phyloP scores from a whole-genome alignment of 306 rosid genomes.

The Myrica gale region DNA sequence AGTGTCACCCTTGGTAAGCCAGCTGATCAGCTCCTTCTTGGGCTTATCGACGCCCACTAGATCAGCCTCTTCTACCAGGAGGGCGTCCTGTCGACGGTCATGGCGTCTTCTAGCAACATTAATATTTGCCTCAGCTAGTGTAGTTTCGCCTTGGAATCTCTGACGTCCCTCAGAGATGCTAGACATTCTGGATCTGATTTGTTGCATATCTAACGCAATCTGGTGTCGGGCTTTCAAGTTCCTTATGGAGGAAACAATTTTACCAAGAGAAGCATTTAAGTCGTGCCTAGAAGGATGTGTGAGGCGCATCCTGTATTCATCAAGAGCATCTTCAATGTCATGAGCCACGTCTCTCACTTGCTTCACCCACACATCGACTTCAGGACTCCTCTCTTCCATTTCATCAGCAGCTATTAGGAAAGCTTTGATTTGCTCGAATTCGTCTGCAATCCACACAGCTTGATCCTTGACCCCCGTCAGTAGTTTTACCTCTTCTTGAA shows the following conservation, averaged over 20 bases:
- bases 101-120: slow-evolving; percentile 22
- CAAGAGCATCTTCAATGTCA: slow-evolving; percentile 56
- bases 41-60: slow-evolving; percentile 59
- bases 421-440: slow-evolving; percentile 38
- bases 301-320: slow-evolving; percentile 37
- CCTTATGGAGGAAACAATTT: background rate
- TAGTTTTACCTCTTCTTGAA: slow-evolving; percentile 40
- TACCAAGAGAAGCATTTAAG: background rate
- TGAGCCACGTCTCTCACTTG: slow-evolving; percentile 42
- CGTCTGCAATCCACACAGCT: slow-evolving; percentile 40
- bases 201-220: slow-evolving; percentile 34
- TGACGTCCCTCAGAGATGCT: slow-evolving; percentile 28
- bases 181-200: slow-evolving; percentile 35
- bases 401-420: slow-evolving; percentile 40
- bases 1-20: slow-evolving; percentile 40
- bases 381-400: slow-evolving; percentile 37
- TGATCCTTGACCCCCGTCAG: slow-evolving; percentile 43
- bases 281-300: slow-evolving; percentile 20
- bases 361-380: slow-evolving; percentile 46
- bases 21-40: slow-evolving; percentile 37
- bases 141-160: slow-evolving; percentile 22
- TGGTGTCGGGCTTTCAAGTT: slow-evolving; percentile 29
- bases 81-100: slow-evolving; percentile 56
- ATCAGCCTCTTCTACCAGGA: slow-evolving; percentile 60
- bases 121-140: background rate